Evolutionary conservation across 2,329 filamentous ascomycete species (phyloP), one percentile per base, ranked within the genome.

Genomic region (Curvularia hawaiiensis): DNA sequence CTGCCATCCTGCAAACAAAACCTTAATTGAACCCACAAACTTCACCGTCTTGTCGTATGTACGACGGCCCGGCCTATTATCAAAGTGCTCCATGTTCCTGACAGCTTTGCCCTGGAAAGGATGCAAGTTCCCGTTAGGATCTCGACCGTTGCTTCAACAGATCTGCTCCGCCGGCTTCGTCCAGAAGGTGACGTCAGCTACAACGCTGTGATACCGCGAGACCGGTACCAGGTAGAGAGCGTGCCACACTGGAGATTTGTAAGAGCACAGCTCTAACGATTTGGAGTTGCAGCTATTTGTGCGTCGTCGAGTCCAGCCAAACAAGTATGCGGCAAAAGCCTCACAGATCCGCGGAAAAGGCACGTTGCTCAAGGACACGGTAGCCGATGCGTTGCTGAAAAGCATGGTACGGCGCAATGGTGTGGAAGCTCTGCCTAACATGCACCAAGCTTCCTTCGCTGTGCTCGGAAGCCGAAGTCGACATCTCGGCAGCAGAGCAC

Each of bases 401-500:
- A 22, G 26, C 30, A 24, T 16, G n/a, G n/a, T n/a, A 40, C 12
- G 12, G 43, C 47, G 26, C 43, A n/a, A 53, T 35, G n/a, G 14
- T 43, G 38, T 40, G 26, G 22, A 30, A 38, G 22, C 50, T 48
- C 49, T 48, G 31, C 30, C 35, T 22, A 20, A n/a, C 8, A 44
- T 28, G 41, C 22, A 30, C 20, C 24, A 53, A 48, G 49, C 30
- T 52, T n/a, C 26, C 46, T 58, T 58, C 47, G 52, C 43, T 43
- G 9, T 49, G 35, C 45, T 40, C 20, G 26, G 46, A 55, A 26
- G 45, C 46, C 26, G 52, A 58, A 58, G 41, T 51, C 72, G 71
- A 74, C 72, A 75, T 75, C 66, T 62, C 43, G 58, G 49, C 56
- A 57, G 51, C 59, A 61, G 67, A 75, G 72, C 72, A 75, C 72